Conservation (phyloP, 1,284 basidiomycete species). For the Papiliotrema laurentii region DNA sequence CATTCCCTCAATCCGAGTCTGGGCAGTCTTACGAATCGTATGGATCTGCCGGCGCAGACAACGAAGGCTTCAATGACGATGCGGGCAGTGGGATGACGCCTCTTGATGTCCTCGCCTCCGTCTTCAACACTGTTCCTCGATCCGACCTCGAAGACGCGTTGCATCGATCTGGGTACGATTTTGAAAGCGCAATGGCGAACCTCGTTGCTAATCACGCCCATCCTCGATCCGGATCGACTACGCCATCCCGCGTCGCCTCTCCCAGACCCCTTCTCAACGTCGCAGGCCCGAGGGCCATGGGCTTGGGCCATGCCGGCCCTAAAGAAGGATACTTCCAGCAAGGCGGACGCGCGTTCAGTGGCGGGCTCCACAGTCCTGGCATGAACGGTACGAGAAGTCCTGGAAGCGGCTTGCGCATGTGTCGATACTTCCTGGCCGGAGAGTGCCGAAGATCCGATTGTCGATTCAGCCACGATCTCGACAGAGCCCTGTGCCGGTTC, state of each 20-base stretch:
- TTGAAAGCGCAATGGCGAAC: constrained; percentile 89
- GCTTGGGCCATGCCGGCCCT: constrained; percentile 22
- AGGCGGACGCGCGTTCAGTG: constrained; percentile 34
- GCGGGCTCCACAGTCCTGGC: constrained; percentile 31
- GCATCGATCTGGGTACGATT: constrained; percentile 81
- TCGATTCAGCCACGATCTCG: constrained; percentile 90
- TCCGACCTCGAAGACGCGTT: constrained; percentile 91
- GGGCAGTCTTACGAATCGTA: constrained; percentile 15
- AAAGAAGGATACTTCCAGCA: constrained; percentile 42
- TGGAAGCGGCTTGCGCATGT: constrained; percentile 65
- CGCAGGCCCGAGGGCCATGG: constrained; percentile 20
- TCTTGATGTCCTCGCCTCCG: constrained; percentile 88
- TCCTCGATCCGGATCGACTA: constrained; percentile 42
- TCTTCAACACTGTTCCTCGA: constrained; percentile 82
- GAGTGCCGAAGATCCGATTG: constrained; percentile 95
- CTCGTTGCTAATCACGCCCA: constrained; percentile 64
- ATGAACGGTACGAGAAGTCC: constrained; percentile 47
- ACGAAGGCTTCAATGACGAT: constrained; percentile 20
- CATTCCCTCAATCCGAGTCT: constrained; percentile 16
- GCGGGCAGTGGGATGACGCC: constrained; percentile 81
- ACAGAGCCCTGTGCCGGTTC: constrained; percentile 90
- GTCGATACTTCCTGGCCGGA: constrained; percentile 92
- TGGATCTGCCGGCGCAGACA: constrained; percentile 44
- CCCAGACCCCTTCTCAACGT: constrained; percentile 34
- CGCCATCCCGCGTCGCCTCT: constrained; percentile 37